phyloP scores from a whole-genome alignment of 371 early-diverging fungal species.

The Rhizopus stolonifer region DNA sequence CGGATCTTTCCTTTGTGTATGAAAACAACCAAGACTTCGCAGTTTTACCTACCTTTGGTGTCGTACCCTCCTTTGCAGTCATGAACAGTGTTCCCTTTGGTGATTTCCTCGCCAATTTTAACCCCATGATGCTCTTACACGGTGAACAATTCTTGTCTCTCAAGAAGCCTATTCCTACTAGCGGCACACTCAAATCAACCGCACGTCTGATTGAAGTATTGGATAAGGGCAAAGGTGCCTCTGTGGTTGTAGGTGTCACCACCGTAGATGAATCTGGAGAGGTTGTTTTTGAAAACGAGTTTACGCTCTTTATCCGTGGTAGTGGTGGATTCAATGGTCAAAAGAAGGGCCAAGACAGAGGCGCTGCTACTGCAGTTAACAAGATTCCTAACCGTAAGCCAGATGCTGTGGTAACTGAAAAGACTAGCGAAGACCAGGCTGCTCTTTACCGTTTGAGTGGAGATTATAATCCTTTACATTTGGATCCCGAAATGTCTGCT shows the following conservation, averaged over 20 bases:
- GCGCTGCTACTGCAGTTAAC: slow-evolving; percentile 75
- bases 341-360: slow-evolving; percentile 71
- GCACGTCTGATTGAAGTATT: slow-evolving; percentile 86
- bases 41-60: slow-evolving; percentile 89
- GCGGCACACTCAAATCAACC: slow-evolving; percentile 74
- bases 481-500: slow-evolving; percentile 93
- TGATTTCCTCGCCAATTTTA: slow-evolving; percentile 84
- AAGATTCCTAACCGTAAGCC: slow-evolving; percentile 80
- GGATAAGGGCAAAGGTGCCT: slow-evolving; percentile 95
- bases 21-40: slow-evolving; percentile 82
- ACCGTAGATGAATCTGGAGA: slow-evolving; percentile 78
- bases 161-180: slow-evolving; percentile 80
- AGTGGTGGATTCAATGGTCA: slow-evolving; percentile 88
- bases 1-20: slow-evolving; percentile 86
- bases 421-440: slow-evolving; percentile 89
- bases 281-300: slow-evolving; percentile 83
- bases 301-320: slow-evolving; percentile 92
- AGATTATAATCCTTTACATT: slow-evolving; percentile 91
- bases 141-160: slow-evolving; percentile 95
- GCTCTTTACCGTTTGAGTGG: slow-evolving; percentile 93
- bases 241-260: slow-evolving; percentile 79
- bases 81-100: slow-evolving; percentile 70
- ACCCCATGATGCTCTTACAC: slow-evolving; percentile 97
- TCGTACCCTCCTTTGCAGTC: slow-evolving; percentile 80
- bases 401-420: slow-evolving; percentile 78